Base-by-base conservation (phyloP, 176 grass and related monocot genomes). In the Rhynchospora pubera region DNA sequence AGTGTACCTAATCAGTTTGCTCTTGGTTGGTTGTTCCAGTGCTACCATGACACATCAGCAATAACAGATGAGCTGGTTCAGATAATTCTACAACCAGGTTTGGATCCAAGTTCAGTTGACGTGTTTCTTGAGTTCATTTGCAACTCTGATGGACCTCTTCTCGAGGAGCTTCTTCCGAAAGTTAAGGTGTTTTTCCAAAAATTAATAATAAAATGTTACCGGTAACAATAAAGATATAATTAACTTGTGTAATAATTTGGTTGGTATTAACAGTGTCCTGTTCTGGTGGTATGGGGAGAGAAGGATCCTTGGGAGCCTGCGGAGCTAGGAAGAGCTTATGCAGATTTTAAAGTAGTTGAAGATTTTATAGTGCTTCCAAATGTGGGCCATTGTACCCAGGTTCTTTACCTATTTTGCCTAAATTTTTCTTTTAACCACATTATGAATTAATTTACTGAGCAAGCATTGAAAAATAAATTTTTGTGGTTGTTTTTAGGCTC, bases 81-180 rank as follows among this genome's bases (percentile, higher is more conserved):
- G 82, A 81, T 89, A 62, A 94, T 97, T 83, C 82, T 97, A 57
- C 90, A 97, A 63, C 95, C 95, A 69, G 95, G 95, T 68, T 91
- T 94, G 84, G 89, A 88, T 88, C 84, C 95, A 26, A 90, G 89
- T 46, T 90, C 95, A n/a, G 87, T 87, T 62, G 95, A 94, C 86
- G 95, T 98, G 65, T 98, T 98, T 78, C 95, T 98, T 34, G 92
- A 98, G 78, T 98, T 98, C 62, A 98, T 98, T 72, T 98, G 90
- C 87, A 94, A 98, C 55, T 94, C 95, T 16, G 95, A 89, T 75
- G 95, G 95, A 58, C 95, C 95, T 86, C 90, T 98, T n/a, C 92
- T 92, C 26, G 92, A 98, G 86, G 95, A 98, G 63, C 83, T 98
- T 65, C 92, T 98, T 84, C 88, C 90, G 11, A 69, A 66, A 83